Base-by-base conservation (phyloP, 345 rosid genomes). In the Raphanus sativus region DNA sequence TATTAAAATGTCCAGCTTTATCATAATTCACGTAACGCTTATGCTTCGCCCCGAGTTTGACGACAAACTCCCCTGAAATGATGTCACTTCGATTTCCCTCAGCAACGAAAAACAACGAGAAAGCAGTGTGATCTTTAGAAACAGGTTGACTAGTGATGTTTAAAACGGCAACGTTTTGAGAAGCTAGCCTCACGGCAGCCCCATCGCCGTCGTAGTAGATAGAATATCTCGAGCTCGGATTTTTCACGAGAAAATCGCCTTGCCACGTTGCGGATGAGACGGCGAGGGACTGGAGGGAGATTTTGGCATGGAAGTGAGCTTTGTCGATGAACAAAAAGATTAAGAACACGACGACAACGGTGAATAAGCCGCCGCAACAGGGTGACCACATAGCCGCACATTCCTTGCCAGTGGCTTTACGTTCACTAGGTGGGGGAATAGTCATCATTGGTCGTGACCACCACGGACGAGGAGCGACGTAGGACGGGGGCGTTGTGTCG, bases 371-470 rank as follows among this genome's bases (percentile, higher is more conserved):
- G 8, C 33, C 48, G 24, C 3, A 7, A 8, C 3, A 16, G 0
- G 78, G 78, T 66, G 60, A 1, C 5, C 0, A 0, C 3, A 0
- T 2, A 66, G 5, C 48, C 21, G 5, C 34, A 21, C 13, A 0
- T 0, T 21, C 58, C 78, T 24, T 29, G 25, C 0, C 12, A 12
- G 48, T 66, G 45, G 21, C 21, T 21, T 6, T 4, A 45, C 52
- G 52, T 45, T 58, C 6, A 4, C 3, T 4, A 56, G 0, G 0
- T 58, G 25, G 24, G 1, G 72, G 66, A 0, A 16, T 0, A 11
- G 72, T 58, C 60, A 1, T 24, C 42, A 75, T 66, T 38, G 77
- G 77, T 15, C 77, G 77, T 25, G 34, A 25, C 77, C 77, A 74
- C 77, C 77, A 74, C 16, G 40, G 5, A 55, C 13, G 45, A 65